phyloP scores from a whole-genome alignment of 805 yeast genomes.

The Cyberlindnera amylophila region DNA sequence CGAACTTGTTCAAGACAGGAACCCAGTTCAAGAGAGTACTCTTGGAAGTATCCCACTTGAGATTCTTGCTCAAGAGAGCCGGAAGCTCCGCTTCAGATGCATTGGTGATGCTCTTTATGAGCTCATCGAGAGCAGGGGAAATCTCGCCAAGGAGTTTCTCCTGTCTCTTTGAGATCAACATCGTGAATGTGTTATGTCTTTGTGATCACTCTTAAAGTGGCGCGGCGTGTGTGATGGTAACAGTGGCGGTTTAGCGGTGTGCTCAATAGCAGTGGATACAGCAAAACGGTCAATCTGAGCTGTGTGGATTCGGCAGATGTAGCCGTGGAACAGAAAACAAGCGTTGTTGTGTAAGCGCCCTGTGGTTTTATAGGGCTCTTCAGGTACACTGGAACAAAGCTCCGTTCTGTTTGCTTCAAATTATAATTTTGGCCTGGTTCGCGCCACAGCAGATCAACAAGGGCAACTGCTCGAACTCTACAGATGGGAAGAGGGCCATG shows the following conservation, averaged over 20 bases:
- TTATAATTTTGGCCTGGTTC: neutral
- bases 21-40: conserved; percentile 78
- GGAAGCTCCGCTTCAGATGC: conserved; percentile 41
- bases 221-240: neutral
- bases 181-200: conserved; percentile 3
- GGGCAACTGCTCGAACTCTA: too few relatives aligned
- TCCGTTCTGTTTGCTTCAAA: neutral
- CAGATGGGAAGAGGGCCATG: too few relatives aligned
- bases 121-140: conserved; percentile 32
- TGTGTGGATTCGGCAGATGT: neutral
- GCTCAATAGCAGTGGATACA: neutral
- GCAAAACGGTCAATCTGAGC: neutral
- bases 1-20: conserved; percentile 70
- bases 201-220: neutral
- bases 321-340: neutral
- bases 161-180: conserved; percentile 28
- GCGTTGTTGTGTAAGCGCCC: neutral
- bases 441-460: neutral
- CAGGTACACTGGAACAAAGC: neutral
- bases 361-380: neutral
- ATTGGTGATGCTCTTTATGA: conserved; percentile 36
- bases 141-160: conserved; percentile 22
- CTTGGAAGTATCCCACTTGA: conserved; percentile 57
- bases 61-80: conserved; percentile 32
- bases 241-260: neutral